Evolutionary conservation across 75 land plant species (phyloP).

Genomic region (Selaginella tamariscina): DNA sequence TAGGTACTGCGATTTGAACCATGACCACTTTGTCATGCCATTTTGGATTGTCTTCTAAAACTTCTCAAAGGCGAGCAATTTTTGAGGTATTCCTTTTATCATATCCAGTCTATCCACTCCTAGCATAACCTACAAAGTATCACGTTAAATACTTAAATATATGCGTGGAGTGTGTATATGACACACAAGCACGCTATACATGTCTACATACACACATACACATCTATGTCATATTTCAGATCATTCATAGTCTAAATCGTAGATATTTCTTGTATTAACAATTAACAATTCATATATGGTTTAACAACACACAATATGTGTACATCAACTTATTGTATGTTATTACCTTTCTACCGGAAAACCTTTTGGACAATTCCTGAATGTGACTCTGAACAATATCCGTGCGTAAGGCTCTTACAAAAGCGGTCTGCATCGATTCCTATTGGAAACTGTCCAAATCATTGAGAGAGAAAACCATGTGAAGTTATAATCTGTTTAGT

Average conservation of each 20-base stretch:
- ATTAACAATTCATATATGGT: too few relatives aligned
- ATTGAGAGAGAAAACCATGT: too few relatives aligned
- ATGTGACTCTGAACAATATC: not conserved
- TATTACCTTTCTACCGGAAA: conserved; percentile 6
- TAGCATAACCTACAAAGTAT: conserved; percentile 8
- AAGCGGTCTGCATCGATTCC: conserved; percentile 5
- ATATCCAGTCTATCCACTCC: conserved; percentile 10
- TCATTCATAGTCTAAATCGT: too few relatives aligned
- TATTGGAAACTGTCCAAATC: conserved; percentile 3
- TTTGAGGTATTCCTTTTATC: conserved; percentile 10
- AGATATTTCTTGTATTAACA: too few relatives aligned
- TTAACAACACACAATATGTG: too few relatives aligned
- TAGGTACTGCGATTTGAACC: conserved; percentile 10
- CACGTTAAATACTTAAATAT: not conserved
- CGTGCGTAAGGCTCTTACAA: conserved; percentile 4
- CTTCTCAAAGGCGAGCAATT: conserved; percentile 8
- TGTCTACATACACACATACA: too few relatives aligned
- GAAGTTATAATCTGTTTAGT: too few relatives aligned
- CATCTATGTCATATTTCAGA: too few relatives aligned
- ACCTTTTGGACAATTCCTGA: not conserved
- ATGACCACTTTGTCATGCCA: conserved; percentile 10
- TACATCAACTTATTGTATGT: too few relatives aligned
- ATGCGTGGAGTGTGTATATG: too few relatives aligned
- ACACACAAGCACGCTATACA: too few relatives aligned
- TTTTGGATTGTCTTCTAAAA: conserved; percentile 6